phyloP scores from a whole-genome alignment of 495 filamentous ascomycete species.

The Lasiosphaeria ovina region DNA sequence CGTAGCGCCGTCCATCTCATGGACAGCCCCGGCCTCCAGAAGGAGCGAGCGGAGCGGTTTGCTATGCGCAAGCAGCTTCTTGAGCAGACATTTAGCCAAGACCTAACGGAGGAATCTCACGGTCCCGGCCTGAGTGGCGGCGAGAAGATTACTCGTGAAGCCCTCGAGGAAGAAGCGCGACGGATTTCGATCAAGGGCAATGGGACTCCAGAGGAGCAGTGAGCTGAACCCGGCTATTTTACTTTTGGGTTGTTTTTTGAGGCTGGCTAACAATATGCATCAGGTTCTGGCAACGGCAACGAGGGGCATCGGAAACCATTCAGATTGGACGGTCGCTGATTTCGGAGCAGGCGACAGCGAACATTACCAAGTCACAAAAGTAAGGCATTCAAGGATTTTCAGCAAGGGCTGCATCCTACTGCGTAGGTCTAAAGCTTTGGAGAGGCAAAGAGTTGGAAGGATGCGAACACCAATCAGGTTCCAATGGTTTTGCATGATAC shows the following conservation, averaged over 20 bases:
- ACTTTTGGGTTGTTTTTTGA: background rate
- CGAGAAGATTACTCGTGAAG: constrained; percentile 48
- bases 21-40: constrained; percentile 78
- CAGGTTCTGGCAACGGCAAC: constrained; percentile 43
- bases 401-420: background rate
- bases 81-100: constrained; percentile 54
- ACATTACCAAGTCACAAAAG: constrained; percentile 3
- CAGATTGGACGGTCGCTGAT: constrained; percentile 35
- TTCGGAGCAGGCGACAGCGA: constrained; percentile 10
- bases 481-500: background rate
- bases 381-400: background rate
- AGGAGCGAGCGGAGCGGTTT: constrained; percentile 75
- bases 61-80: constrained; percentile 69
- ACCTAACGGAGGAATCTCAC: constrained; percentile 15
- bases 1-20: constrained; percentile 70
- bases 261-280: constrained; percentile 9
- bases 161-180: constrained; percentile 67
- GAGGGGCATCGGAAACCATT: constrained; percentile 39
- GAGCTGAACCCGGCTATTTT: constrained; percentile 15
- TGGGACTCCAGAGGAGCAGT: constrained; percentile 54
- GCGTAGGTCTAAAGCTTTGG: background rate
- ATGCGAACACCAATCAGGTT: constrained; percentile 1
- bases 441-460: background rate
- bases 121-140: constrained; percentile 35
- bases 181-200: constrained; percentile 43